Percentiles rank a stretch among this genome's conserved stretches.
These are phyloP conservation scores for Podaxis sp. DNA, from an alignment of 768 basidiomycete genomes.

Conservation along the genomic window DNA sequence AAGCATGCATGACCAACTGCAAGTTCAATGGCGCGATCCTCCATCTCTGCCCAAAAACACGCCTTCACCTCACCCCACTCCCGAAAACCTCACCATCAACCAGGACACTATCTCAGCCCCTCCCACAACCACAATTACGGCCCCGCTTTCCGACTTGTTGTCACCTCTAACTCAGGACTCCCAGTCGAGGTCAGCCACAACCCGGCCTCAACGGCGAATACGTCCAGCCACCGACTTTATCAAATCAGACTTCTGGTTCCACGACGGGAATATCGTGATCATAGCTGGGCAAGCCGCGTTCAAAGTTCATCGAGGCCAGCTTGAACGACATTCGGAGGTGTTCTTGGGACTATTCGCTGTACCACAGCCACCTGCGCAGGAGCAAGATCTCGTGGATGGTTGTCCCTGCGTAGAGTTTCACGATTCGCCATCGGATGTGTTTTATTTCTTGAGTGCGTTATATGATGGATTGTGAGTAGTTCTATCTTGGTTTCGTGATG, in stretches of 20 bases:
- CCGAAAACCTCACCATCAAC: neutral
- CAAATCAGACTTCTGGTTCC: slow-evolving; percentile 70
- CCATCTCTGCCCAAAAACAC: neutral
- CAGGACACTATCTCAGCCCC: neutral
- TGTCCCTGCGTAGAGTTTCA: slow-evolving; percentile 61
- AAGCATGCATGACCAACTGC: slow-evolving; percentile 5
- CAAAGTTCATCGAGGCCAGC: slow-evolving; percentile 74
- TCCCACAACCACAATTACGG: neutral
- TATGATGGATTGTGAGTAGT: slow-evolving; percentile 75
- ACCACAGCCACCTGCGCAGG: slow-evolving; percentile 47
- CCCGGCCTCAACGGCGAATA: neutral
- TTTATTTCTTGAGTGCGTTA: slow-evolving; percentile 64
- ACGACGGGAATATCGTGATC: slow-evolving; percentile 70
- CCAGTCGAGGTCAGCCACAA: neutral
- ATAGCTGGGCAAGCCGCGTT: slow-evolving; percentile 58
- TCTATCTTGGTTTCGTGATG: neutral
- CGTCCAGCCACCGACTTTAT: slow-evolving; percentile 24
- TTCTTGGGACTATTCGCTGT: slow-evolving; percentile 67
- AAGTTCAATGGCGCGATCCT: neutral
- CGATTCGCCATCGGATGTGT: slow-evolving; percentile 66
- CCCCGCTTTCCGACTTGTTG: neutral
- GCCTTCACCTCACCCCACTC: neutral
- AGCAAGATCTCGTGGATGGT: slow-evolving; percentile 53
- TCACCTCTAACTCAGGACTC: neutral
- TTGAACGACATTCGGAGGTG: slow-evolving; percentile 76